A percentile compares a stretch with the other conserved stretches of the same genome.
phyloP scores from a whole-genome alignment of 495 filamentous ascomycete species.

The Aspergillus homomorphus region DNA sequence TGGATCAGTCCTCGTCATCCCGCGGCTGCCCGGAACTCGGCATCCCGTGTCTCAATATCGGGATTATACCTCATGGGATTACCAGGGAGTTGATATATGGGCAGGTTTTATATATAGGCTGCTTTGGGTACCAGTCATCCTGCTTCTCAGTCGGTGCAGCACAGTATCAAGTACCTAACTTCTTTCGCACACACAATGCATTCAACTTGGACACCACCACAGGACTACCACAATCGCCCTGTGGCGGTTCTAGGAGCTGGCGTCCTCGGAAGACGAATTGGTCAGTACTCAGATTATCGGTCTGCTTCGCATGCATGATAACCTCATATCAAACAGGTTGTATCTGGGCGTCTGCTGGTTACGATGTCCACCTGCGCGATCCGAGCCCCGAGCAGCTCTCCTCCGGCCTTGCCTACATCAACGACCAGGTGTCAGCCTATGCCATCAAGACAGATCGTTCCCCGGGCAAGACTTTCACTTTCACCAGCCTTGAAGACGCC shows the following conservation, averaged over 20 bases:
- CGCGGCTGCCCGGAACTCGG: constrained; percentile 5
- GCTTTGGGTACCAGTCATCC: too few relatives aligned
- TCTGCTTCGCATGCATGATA: not conserved
- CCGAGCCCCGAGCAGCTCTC: constrained; percentile 33
- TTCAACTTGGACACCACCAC: constrained; percentile 30
- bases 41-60: constrained; percentile 1
- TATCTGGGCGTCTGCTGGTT: constrained; percentile 42
- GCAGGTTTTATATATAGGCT: too few relatives aligned
- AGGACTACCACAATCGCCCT: constrained; percentile 33
- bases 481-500: constrained; percentile 35
- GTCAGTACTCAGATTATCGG: constrained; percentile 15
- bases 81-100: too few relatives aligned
- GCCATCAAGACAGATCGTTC: constrained; percentile 26
- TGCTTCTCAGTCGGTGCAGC: too few relatives aligned
- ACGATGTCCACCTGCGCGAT: constrained; percentile 41
- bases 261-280: constrained; percentile 46
- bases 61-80: not conserved
- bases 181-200: constrained; percentile 3
- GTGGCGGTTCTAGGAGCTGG: constrained; percentile 46
- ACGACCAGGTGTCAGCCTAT: constrained; percentile 34
- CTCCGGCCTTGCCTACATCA: constrained; percentile 35
- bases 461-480: constrained; percentile 26
- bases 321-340: constrained; percentile 18
- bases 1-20: not conserved
- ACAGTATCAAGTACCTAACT: too few relatives aligned